Percentiles rank a stretch among this genome's conserved stretches.
Evolutionary conservation across 495 filamentous ascomycete species (phyloP).

Genomic region (Glonium stellatum): DNA sequence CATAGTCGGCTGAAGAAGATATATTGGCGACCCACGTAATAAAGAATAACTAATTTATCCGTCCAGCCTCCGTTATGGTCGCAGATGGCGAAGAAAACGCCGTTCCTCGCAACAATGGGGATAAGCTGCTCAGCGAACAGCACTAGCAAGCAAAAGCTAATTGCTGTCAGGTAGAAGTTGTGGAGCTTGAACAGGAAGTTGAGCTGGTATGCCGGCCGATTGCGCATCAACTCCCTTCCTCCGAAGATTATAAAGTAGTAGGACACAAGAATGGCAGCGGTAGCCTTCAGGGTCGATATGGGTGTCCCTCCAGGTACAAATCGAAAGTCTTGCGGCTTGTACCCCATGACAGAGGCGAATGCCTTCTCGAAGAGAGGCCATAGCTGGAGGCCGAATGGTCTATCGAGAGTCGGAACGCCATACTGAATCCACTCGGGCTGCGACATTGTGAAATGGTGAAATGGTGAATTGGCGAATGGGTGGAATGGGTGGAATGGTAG

Average conservation of each 20-base stretch:
- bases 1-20: conserved; percentile 1
- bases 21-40: conserved; percentile 57
- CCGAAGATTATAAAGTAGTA: conserved; percentile 75
- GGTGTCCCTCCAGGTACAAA: conserved; percentile 62
- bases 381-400: conserved; percentile 82
- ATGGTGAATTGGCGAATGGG: too few species aligned
- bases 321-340: conserved; percentile 61
- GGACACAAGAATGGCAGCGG: conserved; percentile 53
- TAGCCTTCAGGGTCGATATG: conserved; percentile 64
- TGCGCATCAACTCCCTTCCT: conserved; percentile 66
- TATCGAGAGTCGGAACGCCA: conserved; percentile 66
- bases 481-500: conserved; percentile 11
- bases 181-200: conserved; percentile 67
- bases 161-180: conserved; percentile 70
- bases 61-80: conserved; percentile 68
- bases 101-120: conserved; percentile 58
- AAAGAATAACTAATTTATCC: conserved; percentile 63
- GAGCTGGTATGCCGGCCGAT: conserved; percentile 59
- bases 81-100: conserved; percentile 70
- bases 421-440: conserved; percentile 33
- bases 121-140: conserved; percentile 70
- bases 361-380: conserved; percentile 92
- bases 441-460: conserved; percentile 22
- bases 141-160: conserved; percentile 58
- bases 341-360: conserved; percentile 66